These are phyloP conservation scores for Trichoderma atroviride DNA, from an alignment of 2,329 filamentous ascomycete species.

Conservation along the genomic window DNA sequence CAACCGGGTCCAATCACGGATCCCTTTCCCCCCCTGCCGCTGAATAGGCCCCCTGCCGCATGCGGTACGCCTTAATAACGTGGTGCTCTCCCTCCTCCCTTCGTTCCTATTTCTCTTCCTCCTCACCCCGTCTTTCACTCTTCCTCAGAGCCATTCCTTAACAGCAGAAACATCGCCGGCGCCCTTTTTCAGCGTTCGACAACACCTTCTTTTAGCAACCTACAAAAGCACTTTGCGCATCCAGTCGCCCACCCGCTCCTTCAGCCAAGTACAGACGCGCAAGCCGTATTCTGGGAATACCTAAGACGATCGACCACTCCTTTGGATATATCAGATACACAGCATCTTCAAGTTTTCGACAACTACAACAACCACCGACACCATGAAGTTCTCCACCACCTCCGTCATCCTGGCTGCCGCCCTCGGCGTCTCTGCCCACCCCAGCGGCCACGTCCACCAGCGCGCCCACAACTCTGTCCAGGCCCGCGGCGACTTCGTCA, in stretches of 20 bases:
- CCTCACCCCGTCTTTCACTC: constrained; percentile 21
- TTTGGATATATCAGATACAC: constrained; percentile 15
- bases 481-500: constrained; percentile 40
- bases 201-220: neutral
- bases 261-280: constrained; percentile 1
- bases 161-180: constrained; percentile 15
- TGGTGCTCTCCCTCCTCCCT: constrained; percentile 29
- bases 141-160: constrained; percentile 33
- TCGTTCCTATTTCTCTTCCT: constrained; percentile 22
- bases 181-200: constrained; percentile 24
- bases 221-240: constrained; percentile 14
- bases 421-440: constrained; percentile 47
- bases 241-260: constrained; percentile 26
- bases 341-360: constrained; percentile 7
- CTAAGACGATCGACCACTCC: constrained; percentile 11
- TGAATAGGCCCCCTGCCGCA: constrained; percentile 6
- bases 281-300: constrained; percentile 29
- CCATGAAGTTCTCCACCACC: constrained; percentile 48
- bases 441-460: constrained; percentile 44
- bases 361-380: constrained; percentile 29
- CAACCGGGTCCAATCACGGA: constrained; percentile 8
- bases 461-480: constrained; percentile 40
- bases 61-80: constrained; percentile 29
- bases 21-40: constrained; percentile 1
- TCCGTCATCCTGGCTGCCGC: constrained; percentile 44